phyloP scores from a whole-genome alignment of 257 asterid species.

The Nicotiana knightiana region DNA sequence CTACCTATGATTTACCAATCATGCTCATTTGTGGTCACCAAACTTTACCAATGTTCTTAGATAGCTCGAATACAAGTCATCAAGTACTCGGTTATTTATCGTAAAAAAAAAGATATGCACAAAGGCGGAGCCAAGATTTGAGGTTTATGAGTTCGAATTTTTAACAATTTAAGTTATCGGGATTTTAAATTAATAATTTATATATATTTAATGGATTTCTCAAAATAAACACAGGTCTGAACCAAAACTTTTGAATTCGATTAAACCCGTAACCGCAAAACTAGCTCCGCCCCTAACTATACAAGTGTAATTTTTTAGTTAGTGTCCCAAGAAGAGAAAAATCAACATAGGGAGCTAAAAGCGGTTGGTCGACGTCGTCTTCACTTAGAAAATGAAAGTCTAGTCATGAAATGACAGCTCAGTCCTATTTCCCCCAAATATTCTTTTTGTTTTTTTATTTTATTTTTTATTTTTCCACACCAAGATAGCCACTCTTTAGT shows the following conservation, averaged over 20 bases:
- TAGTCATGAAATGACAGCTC: constrained; percentile 11
- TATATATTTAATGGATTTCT: too few relatives aligned
- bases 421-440: neutral
- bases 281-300: too few relatives aligned
- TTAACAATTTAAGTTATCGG: too few relatives aligned
- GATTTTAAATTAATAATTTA: too few relatives aligned
- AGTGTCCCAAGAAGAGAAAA: neutral
- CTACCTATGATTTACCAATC: too few relatives aligned
- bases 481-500: neutral
- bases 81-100: neutral
- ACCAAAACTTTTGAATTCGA: too few relatives aligned
- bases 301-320: neutral
- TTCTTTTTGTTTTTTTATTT: neutral
- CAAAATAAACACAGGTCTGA: too few relatives aligned
- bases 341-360: neutral
- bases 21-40: too few relatives aligned
- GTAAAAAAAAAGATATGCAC: too few relatives aligned
- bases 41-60: neutral
- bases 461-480: neutral
- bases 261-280: too few relatives aligned
- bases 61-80: neutral
- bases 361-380: neutral
- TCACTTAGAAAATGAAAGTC: neutral
- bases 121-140: too few relatives aligned
- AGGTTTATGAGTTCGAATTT: too few relatives aligned